Percentiles rank a stretch among this genome's conserved stretches.
Conservation (phyloP, 495 filamentous ascomycete species). For the Xanthoparmelia taractica region DNA sequence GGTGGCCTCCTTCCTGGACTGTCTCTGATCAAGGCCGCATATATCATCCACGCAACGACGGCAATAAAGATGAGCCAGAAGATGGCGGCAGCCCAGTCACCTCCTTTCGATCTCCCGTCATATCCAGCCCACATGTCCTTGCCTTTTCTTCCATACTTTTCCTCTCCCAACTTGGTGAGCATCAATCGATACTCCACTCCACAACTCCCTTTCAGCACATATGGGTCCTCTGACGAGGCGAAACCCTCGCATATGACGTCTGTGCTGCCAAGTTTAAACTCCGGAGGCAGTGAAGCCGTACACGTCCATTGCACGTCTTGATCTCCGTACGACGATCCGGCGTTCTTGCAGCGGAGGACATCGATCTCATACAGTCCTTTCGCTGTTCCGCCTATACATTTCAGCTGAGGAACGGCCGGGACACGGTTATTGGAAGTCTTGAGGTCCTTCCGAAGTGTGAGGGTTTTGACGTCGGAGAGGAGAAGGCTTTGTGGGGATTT, state of each 20-base stretch:
- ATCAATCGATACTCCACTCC: constrained; percentile 84
- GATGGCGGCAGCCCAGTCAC: constrained; percentile 24
- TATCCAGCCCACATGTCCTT: constrained; percentile 12
- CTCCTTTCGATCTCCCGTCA: constrained; percentile 16
- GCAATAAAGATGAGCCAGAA: constrained; percentile 47
- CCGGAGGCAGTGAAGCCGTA: constrained; percentile 64
- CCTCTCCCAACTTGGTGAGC: constrained; percentile 73
- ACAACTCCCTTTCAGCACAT: constrained; percentile 82
- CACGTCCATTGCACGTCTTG: constrained; percentile 87
- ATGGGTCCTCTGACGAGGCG: constrained; percentile 60
- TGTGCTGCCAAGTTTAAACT: constrained; percentile 82
- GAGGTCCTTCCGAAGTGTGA: constrained; percentile 61
- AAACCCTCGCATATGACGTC: constrained; percentile 95
- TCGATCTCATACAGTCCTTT: constrained; percentile 61
- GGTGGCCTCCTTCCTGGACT: constrained; percentile 5
- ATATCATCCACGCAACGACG: constrained; percentile 33
- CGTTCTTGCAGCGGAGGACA: constrained; percentile 81
- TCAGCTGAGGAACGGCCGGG: constrained; percentile 70
- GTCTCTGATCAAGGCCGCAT: constrained; percentile 22
- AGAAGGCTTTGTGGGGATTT: constrained; percentile 56
- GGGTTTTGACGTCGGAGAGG: constrained; percentile 64
- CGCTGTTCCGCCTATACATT: constrained; percentile 62
- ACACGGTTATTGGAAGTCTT: constrained; percentile 71
- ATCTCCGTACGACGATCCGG: constrained; percentile 58
- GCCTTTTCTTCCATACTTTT: constrained; percentile 48